A percentile compares a stretch with the other conserved stretches of the same genome.
Evolutionary conservation across 148 eudicot genomes (phyloP).

Genomic region (Amaranthus hypochondriacus): DNA sequence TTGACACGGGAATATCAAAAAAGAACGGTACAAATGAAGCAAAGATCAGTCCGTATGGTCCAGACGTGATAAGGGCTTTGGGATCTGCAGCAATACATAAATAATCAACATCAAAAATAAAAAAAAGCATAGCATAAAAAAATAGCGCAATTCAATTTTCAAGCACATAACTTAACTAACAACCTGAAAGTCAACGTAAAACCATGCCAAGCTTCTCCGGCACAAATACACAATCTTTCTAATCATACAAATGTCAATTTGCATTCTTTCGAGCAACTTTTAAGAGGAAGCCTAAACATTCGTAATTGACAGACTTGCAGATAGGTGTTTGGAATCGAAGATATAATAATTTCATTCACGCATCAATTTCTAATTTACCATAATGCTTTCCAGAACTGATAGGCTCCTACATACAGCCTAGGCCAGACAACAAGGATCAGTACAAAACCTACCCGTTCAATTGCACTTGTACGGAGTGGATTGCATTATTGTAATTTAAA

Average conservation of each 20-base stretch:
- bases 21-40: slow-evolving; percentile 87
- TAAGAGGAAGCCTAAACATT: neutral
- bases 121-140: neutral
- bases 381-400: neutral
- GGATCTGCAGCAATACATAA: slow-evolving; percentile 58
- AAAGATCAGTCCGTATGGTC: slow-evolving; percentile 92
- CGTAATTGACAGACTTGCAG: neutral
- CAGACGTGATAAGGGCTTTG: slow-evolving; percentile 62
- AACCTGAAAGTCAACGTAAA: neutral
- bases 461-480: neutral
- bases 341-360: neutral
- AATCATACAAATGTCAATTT: neutral
- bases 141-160: neutral
- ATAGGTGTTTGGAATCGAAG: neutral
- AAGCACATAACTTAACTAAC: neutral
- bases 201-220: neutral
- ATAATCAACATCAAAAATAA: slow-evolving; percentile 7
- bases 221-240: neutral
- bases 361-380: neutral
- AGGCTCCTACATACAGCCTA: neutral
- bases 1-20: slow-evolving; percentile 89
- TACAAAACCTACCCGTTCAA: neutral
- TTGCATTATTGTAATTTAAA: neutral
- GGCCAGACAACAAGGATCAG: neutral
- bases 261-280: neutral